Base-by-base conservation (phyloP, 371 early-diverging fungal species). In the Rhizopus stolonifer region DNA sequence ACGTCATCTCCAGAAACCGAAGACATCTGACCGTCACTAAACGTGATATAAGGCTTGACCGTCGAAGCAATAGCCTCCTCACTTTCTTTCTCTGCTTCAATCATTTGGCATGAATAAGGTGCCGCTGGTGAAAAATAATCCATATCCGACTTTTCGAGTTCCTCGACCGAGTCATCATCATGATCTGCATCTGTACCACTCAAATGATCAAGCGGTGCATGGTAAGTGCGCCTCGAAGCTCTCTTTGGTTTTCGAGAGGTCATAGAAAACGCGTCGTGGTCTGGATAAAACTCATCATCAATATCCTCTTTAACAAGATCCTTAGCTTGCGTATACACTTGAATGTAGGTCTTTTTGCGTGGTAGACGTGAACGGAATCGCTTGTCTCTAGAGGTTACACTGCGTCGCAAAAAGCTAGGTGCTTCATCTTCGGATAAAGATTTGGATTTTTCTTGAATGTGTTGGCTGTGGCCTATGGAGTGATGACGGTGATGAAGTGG, bases 281-380 rank as follows among this genome's bases (percentile, higher is more conserved):
- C 31, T 61, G 36, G 46, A 15, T 46, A 22, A 25, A 71, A 70
- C 14, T 83, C 86, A 49, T 82, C 83, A 5, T 86, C 86, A 13
- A 83, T 76, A 38, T 83, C 81, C 26, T 85, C 86, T 51, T 74
- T 69, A 1, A 83, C 81, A 1, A 83, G 79, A 19, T 83, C 86
- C 22, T 81, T 83, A 8, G 78, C 79, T 43, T 74, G 83, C 4
- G 73, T 72, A 42, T 83, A 88, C 1, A 88, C 82, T 47, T 86
- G 85, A 54, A 88, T 83, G 18, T 65, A 72, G 1, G 87, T 79
- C 45, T 72, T 75, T 32, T 80, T 79, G 4, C 77, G 62, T 9
- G 73, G 77, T 7, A 73, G 49, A 18, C 68, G 64, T 6, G 69
- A 70, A 7, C 77, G 60, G 25, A 72, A 74, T 4, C 59, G 43